A percentile compares a stretch with the other conserved stretches of the same genome.
phyloP scores from a whole-genome alignment of 345 rosid species.

The Rubroshorea leprosula region DNA sequence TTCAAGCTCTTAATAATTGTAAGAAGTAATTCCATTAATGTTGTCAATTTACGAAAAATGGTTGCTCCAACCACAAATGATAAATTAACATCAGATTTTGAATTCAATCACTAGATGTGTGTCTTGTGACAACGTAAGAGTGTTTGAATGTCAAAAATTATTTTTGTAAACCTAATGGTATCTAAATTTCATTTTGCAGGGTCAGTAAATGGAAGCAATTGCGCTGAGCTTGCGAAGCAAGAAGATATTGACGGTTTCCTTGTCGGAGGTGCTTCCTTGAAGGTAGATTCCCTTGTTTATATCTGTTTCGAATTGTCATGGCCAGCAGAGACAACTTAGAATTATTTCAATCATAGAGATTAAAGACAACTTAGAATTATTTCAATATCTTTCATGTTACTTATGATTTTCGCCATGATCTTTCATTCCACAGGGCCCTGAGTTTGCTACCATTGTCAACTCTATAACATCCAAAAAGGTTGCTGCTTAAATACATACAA shows the following conservation, averaged over 20 bases:
- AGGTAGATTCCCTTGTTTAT: constrained; percentile 37
- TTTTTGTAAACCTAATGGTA: neutral
- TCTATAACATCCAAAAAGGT: constrained; percentile 85
- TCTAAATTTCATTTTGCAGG: constrained; percentile 36
- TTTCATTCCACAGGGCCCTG: constrained; percentile 65
- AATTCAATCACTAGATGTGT: too few species aligned
- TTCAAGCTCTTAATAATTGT: too few species aligned
- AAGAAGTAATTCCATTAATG: neutral
- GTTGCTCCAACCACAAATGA: too few species aligned
- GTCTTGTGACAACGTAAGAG: neutral
- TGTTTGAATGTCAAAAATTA: neutral
- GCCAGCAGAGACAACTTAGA: too few species aligned
- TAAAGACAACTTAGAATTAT: neutral
- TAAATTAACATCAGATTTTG: too few species aligned
- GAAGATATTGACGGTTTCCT: constrained; percentile 99
- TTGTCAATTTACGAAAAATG: neutral
- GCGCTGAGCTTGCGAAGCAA: constrained; percentile 86
- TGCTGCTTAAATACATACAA: constrained; percentile 47
- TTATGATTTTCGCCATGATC: constrained; percentile 6
- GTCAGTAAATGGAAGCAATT: constrained; percentile 91
- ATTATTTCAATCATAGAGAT: too few species aligned
- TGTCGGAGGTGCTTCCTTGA: constrained; percentile 97
- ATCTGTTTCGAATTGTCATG: too few species aligned
- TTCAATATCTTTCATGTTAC: neutral
- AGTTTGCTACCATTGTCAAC: constrained; percentile 91